Conservation (phyloP, 257 asterid genomes). For the Petrea volubilis region DNA sequence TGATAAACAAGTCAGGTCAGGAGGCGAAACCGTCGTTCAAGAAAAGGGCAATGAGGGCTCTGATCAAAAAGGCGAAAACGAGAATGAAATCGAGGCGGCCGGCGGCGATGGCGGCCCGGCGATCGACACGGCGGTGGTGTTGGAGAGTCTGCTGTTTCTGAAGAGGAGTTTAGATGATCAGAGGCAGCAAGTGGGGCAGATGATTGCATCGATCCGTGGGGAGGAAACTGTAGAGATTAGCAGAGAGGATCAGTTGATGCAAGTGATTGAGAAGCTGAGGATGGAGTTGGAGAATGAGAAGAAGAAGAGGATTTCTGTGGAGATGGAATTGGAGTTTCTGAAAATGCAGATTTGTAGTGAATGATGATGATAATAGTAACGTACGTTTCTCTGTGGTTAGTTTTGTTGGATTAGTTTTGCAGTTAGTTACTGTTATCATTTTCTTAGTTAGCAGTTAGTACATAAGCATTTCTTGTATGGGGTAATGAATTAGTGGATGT, state of each 20-base stretch:
- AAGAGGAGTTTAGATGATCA: slow-evolving; percentile 66
- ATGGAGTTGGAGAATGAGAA: slow-evolving; percentile 59
- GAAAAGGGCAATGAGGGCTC: slow-evolving; percentile 28
- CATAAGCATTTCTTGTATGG: no score
- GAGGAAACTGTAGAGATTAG: slow-evolving; percentile 33
- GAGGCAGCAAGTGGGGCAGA: slow-evolving; percentile 41
- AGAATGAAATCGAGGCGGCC: neutral
- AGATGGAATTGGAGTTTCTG: slow-evolving; percentile 57
- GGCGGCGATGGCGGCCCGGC: neutral
- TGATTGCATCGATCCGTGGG: slow-evolving; percentile 43
- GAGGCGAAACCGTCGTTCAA: slow-evolving; percentile 33
- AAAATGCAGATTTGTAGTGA: slow-evolving; percentile 40
- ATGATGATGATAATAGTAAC: no score
- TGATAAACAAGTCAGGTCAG: slow-evolving; percentile 35
- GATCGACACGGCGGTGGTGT: slow-evolving; percentile 30
- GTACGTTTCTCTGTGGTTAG: neutral
- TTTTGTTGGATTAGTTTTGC: neutral
- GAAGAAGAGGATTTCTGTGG: slow-evolving; percentile 50
- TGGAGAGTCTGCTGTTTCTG: slow-evolving; percentile 43
- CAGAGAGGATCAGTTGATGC: slow-evolving; percentile 49
- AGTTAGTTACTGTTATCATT: no score
- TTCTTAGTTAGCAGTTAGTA: no score
- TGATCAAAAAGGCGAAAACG: neutral
- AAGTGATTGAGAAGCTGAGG: slow-evolving; percentile 45
- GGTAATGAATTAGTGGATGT: no score